These are phyloP conservation scores for Thalassiosira livingstoniorum DNA, from an alignment of 352 stramenopile genomes.

Conservation along the genomic window DNA sequence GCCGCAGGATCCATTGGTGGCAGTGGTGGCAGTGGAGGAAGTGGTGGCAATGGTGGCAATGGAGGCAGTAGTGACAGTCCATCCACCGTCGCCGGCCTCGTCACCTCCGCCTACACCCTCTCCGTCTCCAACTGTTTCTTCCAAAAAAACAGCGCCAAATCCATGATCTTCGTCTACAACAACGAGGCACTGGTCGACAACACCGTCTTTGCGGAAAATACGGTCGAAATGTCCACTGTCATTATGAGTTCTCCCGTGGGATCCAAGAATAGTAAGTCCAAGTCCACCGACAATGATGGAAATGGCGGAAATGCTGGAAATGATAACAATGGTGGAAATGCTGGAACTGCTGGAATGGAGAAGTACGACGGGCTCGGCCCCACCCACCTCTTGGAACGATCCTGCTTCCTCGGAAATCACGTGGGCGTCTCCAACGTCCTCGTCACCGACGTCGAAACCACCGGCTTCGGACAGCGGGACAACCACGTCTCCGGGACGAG, in stretches of 20 bases:
- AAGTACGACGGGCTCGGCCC: neutral
- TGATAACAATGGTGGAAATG: too few relatives aligned
- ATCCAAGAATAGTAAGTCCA: neutral
- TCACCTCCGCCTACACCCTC: slow-evolving; percentile 52
- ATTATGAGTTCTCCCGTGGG: slow-evolving; percentile 38
- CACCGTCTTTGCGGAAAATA: slow-evolving; percentile 54
- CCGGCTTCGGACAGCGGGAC: slow-evolving; percentile 40
- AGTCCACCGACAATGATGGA: neutral
- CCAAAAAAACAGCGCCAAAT: slow-evolving; percentile 32
- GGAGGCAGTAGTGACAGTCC: too few relatives aligned
- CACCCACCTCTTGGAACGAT: slow-evolving; percentile 37
- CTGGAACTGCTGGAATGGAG: neutral
- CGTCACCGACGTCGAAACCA: slow-evolving; percentile 26
- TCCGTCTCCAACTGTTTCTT: slow-evolving; percentile 48
- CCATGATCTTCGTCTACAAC: slow-evolving; percentile 58
- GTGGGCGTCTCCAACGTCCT: slow-evolving; percentile 60
- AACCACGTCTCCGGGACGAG: slow-evolving; percentile 39
- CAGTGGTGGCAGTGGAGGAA: too few relatives aligned
- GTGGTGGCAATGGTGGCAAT: too few relatives aligned
- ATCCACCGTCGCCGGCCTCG: slow-evolving; percentile 36
- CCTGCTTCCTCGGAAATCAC: slow-evolving; percentile 47
- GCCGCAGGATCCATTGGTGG: too few relatives aligned
- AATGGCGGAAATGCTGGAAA: too few relatives aligned
- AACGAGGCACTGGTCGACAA: slow-evolving; percentile 47
- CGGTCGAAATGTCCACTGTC: slow-evolving; percentile 44